Conservation (phyloP, 164 flowering plant genomes). For the Nelumbo lutea region DNA sequence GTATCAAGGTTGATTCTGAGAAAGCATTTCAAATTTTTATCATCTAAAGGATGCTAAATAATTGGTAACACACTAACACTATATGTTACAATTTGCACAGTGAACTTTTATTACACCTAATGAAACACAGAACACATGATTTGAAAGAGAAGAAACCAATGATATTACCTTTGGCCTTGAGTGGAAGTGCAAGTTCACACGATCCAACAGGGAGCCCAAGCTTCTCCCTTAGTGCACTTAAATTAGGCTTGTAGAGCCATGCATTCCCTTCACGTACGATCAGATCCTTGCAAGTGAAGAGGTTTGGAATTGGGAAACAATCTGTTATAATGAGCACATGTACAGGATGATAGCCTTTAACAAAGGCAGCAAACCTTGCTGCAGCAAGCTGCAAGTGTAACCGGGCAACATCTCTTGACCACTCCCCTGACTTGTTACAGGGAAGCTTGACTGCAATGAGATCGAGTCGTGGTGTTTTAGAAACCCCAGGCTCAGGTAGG, state of each 20-base stretch:
- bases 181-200: constrained; percentile 52
- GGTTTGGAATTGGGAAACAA: constrained; percentile 53
- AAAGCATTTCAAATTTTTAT: neutral
- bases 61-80: no score
- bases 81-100: no score
- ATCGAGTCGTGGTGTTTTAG: constrained; percentile 31
- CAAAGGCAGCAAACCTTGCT: constrained; percentile 47
- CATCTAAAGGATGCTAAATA: neutral
- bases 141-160: neutral
- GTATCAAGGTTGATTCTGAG: neutral
- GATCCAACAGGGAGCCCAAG: constrained; percentile 56
- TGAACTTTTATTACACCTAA: neutral
- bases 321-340: constrained; percentile 46
- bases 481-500: constrained; percentile 25
- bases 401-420: constrained; percentile 64
- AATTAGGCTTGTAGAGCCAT: constrained; percentile 48
- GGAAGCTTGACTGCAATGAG: constrained; percentile 60
- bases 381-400: constrained; percentile 59
- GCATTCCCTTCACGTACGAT: constrained; percentile 32
- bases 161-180: constrained; percentile 30
- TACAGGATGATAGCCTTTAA: constrained; percentile 26
- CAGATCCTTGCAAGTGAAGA: constrained; percentile 58
- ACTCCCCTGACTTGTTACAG: constrained; percentile 29
- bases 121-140: neutral
- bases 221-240: constrained; percentile 34